Evolutionary conservation across 805 yeast species (phyloP).

Genomic region (Wickerhamiella musiphila): DNA sequence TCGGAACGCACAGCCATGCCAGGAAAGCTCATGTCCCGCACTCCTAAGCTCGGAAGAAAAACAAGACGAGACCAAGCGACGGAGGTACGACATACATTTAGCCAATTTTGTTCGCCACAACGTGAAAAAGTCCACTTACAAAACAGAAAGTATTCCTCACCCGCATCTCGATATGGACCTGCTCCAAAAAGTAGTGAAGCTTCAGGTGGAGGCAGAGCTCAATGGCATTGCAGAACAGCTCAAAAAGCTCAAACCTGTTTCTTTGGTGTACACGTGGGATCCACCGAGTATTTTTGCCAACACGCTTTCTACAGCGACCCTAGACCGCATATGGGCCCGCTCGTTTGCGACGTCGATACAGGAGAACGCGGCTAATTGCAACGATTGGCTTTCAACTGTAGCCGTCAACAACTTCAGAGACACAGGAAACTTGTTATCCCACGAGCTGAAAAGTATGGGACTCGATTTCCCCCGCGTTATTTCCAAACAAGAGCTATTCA

Average conservation of each 20-base stretch:
- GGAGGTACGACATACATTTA: too few species aligned
- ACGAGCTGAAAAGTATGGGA: neutral
- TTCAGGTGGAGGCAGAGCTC: slow-evolving; percentile 8
- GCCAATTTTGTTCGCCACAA: too few species aligned
- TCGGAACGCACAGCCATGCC: neutral
- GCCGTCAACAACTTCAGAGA: slow-evolving; percentile 12
- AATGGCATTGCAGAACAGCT: too few species aligned
- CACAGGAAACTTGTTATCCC: slow-evolving; percentile 6
- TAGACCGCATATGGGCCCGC: slow-evolving; percentile 10
- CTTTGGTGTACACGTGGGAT: slow-evolving; percentile 14
- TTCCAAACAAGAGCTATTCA: slow-evolving; percentile 2
- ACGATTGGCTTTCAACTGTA: slow-evolving; percentile 5
- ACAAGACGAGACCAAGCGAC: neutral
- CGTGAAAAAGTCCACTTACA: too few species aligned
- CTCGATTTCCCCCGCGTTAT: neutral
- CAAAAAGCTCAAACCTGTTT: too few species aligned
- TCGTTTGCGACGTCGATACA: slow-evolving; percentile 8
- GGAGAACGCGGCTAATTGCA: too few species aligned
- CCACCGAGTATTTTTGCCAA: slow-evolving; percentile 14
- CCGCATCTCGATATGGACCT: slow-evolving; percentile 7
- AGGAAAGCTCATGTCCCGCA: neutral
- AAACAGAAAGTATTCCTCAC: too few species aligned
- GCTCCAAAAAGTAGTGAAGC: slow-evolving; percentile 5
- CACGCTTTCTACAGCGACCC: slow-evolving; percentile 4
- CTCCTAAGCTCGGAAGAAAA: neutral